A percentile compares a stretch with the other conserved stretches of the same genome.
phyloP scores from a whole-genome alignment of 2,329 filamentous ascomycete species.

The Stromatinia cepivora region DNA sequence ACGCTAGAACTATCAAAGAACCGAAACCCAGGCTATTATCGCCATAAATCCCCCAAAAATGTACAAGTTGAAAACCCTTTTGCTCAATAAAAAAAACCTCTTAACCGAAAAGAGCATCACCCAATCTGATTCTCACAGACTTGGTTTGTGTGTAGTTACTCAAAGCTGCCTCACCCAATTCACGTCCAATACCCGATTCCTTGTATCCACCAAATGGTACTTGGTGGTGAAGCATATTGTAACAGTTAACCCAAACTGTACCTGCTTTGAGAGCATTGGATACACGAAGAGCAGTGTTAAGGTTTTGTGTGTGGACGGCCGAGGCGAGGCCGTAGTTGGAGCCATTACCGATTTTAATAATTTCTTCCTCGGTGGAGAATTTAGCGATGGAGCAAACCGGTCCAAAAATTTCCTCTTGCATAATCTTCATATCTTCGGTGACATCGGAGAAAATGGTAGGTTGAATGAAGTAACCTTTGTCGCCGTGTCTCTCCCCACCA shows the following conservation, averaged over 20 bases:
- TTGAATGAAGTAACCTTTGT: constrained; percentile 70
- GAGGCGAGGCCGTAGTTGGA: constrained; percentile 68
- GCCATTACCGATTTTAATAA: constrained; percentile 62
- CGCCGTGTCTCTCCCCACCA: constrained; percentile 65
- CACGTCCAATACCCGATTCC: constrained; percentile 74
- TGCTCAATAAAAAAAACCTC: not conserved
- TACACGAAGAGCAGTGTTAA: constrained; percentile 68
- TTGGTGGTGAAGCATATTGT: constrained; percentile 72
- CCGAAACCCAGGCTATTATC: not conserved
- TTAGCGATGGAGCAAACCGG: constrained; percentile 71
- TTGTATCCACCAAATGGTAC: constrained; percentile 74
- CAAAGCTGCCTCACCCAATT: constrained; percentile 68
- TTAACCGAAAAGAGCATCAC: constrained; percentile 45
- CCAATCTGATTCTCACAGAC: constrained; percentile 59
- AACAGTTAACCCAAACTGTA: constrained; percentile 42
- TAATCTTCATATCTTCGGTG: constrained; percentile 70
- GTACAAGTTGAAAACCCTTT: constrained; percentile 1
- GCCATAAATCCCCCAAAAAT: constrained; percentile 13
- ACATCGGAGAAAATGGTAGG: constrained; percentile 73
- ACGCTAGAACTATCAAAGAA: constrained; percentile 13
- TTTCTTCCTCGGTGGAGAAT: constrained; percentile 68
- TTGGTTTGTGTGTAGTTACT: constrained; percentile 69
- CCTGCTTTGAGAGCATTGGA: constrained; percentile 64
- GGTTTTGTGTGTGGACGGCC: constrained; percentile 66
- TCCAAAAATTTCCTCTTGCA: constrained; percentile 74